phyloP scores from a whole-genome alignment of 2,329 filamentous ascomycete genomes.

The Fusarium zealandicum region DNA sequence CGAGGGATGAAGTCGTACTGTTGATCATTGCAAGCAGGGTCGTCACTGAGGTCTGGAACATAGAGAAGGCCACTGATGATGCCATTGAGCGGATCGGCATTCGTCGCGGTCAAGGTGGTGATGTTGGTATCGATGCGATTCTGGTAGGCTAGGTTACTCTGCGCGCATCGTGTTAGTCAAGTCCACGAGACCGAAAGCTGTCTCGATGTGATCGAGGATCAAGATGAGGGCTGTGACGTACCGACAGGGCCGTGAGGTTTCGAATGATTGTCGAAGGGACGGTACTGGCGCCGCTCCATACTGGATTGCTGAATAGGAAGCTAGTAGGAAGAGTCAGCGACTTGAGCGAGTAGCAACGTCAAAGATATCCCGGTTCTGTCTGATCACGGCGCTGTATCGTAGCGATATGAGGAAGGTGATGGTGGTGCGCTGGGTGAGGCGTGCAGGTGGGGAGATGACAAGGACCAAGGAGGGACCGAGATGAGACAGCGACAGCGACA shows the following conservation, averaged over 20 bases:
- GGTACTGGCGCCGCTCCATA: constrained; percentile 58
- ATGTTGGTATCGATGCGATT: constrained; percentile 64
- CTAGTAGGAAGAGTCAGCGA: constrained; percentile 46
- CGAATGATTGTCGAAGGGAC: constrained; percentile 61
- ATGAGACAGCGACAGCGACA: constrained; percentile 5
- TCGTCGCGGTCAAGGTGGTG: constrained; percentile 77
- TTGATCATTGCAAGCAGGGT: constrained; percentile 68
- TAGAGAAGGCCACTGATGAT: constrained; percentile 82
- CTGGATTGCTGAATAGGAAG: constrained; percentile 67
- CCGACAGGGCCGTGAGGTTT: constrained; percentile 64
- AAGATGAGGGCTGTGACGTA: constrained; percentile 46
- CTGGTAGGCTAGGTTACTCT: constrained; percentile 60
- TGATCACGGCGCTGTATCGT: neutral
- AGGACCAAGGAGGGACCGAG: neutral
- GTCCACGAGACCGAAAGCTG: neutral
- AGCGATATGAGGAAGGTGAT: constrained; percentile 1
- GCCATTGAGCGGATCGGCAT: constrained; percentile 64
- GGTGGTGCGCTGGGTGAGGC: neutral
- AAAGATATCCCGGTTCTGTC: constrained; percentile 3
- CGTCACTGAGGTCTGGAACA: constrained; percentile 71
- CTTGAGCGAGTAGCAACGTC: constrained; percentile 5
- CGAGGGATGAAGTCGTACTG: constrained; percentile 72
- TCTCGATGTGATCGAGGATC: neutral
- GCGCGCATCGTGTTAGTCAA: constrained; percentile 31
- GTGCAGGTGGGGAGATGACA: constrained; percentile 12